These are phyloP conservation scores for Blechomonas ayalai DNA, from an alignment of 208 protist genomes.

Conservation along the genomic window DNA sequence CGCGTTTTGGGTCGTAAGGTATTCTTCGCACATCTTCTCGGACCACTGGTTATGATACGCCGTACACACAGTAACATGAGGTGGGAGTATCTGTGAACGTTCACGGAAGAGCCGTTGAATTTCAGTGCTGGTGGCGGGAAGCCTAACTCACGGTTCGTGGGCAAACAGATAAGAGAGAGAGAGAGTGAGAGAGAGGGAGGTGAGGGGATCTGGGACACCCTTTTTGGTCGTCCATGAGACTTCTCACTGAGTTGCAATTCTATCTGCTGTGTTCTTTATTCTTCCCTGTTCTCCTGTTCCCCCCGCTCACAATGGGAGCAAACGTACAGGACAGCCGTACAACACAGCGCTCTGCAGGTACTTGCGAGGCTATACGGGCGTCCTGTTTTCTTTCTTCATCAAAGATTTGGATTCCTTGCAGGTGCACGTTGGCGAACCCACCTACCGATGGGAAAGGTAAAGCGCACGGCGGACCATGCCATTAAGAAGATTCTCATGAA, in stretches of 20 bases:
- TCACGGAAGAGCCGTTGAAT: neutral
- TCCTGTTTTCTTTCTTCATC: neutral
- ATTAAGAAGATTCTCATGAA: conserved; percentile 91
- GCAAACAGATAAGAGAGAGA: neutral
- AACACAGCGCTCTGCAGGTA: too few relatives aligned
- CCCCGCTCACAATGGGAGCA: too few relatives aligned
- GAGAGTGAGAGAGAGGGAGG: neutral
- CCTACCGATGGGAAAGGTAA: conserved; percentile 66
- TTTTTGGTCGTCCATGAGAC: neutral
- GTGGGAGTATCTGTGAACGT: neutral
- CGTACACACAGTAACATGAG: too few relatives aligned
- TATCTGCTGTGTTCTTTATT: conserved; percentile 2
- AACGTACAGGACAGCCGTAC: too few relatives aligned
- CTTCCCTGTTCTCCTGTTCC: conserved; percentile 5
- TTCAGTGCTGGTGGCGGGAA: neutral
- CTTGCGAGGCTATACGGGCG: too few relatives aligned
- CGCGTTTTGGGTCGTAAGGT: conserved; percentile 22
- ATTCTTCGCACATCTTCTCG: too few relatives aligned
- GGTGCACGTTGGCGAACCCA: conserved; percentile 3
- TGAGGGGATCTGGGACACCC: too few relatives aligned
- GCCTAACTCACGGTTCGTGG: neutral
- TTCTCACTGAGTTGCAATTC: neutral
- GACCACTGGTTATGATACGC: too few relatives aligned
- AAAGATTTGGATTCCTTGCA: too few relatives aligned
- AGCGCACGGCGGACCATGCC: conserved; percentile 52